Conservation (phyloP, 495 filamentous ascomycete genomes). For the Aspergillus conjunctus region DNA sequence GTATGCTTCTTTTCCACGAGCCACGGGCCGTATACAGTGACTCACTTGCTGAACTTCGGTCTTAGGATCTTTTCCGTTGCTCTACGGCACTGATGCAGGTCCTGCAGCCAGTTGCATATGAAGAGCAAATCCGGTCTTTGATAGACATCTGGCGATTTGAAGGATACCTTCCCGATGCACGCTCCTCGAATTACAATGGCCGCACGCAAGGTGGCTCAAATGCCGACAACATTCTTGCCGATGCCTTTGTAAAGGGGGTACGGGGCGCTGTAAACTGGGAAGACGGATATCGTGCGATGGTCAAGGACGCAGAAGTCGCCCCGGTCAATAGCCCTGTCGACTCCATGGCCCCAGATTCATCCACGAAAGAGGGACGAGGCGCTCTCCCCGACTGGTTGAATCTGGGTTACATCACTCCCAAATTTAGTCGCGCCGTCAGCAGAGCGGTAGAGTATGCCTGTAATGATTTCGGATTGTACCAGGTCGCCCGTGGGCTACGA, state of each 20-base stretch:
- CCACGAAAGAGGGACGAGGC: constrained; percentile 70
- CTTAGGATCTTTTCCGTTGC: constrained; percentile 64
- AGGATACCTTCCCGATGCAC: constrained; percentile 64
- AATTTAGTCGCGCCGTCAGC: constrained; percentile 61
- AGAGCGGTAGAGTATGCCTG: constrained; percentile 68
- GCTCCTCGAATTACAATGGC: constrained; percentile 74
- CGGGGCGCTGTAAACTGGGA: constrained; percentile 66
- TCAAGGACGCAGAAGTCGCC: constrained; percentile 66
- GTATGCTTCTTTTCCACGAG: constrained; percentile 35
- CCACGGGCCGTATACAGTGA: background rate
- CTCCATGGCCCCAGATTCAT: constrained; percentile 58
- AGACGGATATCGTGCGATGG: constrained; percentile 69
- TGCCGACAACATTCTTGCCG: constrained; percentile 72
- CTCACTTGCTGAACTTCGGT: background rate
- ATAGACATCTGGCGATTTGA: constrained; percentile 72
- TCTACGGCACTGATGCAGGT: constrained; percentile 65
- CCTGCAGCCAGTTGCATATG: constrained; percentile 62
- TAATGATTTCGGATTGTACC: constrained; percentile 67
- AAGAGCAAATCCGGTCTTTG: constrained; percentile 66
- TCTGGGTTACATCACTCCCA: constrained; percentile 66
- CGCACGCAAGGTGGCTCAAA: constrained; percentile 73
- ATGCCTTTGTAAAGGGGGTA: constrained; percentile 74
- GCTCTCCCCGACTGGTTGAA: constrained; percentile 70
- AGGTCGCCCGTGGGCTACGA: constrained; percentile 54
- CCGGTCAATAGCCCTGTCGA: constrained; percentile 67